These are phyloP conservation scores for Gastroboletus turbinatus DNA, from an alignment of 1,284 basidiomycete genomes.

Conservation along the genomic window DNA sequence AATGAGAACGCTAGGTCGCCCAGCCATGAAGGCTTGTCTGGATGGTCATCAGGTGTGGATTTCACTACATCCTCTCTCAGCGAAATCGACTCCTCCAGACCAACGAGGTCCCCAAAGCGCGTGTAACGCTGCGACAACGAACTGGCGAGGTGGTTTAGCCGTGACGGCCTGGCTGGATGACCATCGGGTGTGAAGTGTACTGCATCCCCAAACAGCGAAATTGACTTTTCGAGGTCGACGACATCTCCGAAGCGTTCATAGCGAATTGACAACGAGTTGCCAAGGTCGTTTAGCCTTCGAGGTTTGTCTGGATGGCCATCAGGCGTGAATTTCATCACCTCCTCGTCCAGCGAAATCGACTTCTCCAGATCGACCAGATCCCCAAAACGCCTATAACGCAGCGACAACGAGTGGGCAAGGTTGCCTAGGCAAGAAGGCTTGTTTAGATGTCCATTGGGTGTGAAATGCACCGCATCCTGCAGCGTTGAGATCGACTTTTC, in stretches of 20 bases:
- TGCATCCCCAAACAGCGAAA: too few species aligned
- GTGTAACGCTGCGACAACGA: not conserved
- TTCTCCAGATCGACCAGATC: too few species aligned
- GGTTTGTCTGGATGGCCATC: too few species aligned
- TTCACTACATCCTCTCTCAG: too few species aligned
- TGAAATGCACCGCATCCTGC: not conserved
- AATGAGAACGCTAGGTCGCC: too few species aligned
- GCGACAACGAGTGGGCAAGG: too few species aligned
- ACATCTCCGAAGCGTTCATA: not conserved
- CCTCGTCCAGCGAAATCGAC: too few species aligned
- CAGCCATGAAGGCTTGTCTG: not conserved
- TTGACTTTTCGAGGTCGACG: not conserved
- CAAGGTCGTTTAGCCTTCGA: not conserved
- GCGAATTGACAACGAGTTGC: not conserved
- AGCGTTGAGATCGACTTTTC: not conserved
- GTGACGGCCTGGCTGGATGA: not conserved
- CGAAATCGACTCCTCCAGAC: not conserved
- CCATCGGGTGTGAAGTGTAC: not conserved
- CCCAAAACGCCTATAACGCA: too few species aligned
- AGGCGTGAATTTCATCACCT: too few species aligned
- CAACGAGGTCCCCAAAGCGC: not conserved
- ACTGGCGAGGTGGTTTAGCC: not conserved
- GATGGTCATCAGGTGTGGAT: not conserved
- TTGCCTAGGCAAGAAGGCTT: too few species aligned
- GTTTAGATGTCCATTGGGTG: too few species aligned